phyloP scores from a whole-genome alignment of 1,139 yeast genomes.

The Scheffersomyces illinoinensis region DNA sequence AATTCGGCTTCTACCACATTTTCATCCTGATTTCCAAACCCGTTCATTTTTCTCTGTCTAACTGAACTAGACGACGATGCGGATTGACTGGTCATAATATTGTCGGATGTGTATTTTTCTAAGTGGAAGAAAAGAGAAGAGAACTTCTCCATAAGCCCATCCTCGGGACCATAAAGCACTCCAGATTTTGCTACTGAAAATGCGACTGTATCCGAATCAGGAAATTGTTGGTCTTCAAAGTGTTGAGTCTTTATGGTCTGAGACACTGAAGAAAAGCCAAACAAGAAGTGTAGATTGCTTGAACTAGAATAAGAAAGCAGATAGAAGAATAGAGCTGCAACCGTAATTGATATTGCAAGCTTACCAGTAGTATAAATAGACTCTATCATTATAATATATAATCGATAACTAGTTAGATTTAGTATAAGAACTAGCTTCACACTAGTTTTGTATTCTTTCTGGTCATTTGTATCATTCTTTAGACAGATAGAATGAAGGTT shows the following conservation, averaged over 20 bases:
- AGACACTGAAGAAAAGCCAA: no score
- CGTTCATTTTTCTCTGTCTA: not conserved
- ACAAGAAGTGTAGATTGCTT: no score
- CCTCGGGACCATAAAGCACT: not conserved
- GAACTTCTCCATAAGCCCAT: not conserved
- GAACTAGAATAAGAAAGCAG: no score
- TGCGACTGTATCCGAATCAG: not conserved
- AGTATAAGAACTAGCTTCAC: constrained; percentile 9
- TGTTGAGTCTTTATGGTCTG: not conserved
- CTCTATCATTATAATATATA: no score
- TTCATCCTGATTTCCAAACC: not conserved
- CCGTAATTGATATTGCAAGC: no score
- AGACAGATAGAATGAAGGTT: constrained; percentile 27
- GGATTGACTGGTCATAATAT: not conserved
- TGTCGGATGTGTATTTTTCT: not conserved
- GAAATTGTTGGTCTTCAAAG: not conserved
- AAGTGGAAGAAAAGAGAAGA: not conserved
- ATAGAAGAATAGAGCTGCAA: no score
- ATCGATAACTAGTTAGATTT: not conserved
- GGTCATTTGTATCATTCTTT: constrained; percentile 17
- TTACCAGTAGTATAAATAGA: no score
- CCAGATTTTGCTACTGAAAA: not conserved
- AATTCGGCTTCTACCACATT: not conserved
- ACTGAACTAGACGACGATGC: not conserved
- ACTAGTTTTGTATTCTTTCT: constrained; percentile 10